Conservation (phyloP, 2,329 filamentous ascomycete genomes). For the Cladosporium sp. region DNA sequence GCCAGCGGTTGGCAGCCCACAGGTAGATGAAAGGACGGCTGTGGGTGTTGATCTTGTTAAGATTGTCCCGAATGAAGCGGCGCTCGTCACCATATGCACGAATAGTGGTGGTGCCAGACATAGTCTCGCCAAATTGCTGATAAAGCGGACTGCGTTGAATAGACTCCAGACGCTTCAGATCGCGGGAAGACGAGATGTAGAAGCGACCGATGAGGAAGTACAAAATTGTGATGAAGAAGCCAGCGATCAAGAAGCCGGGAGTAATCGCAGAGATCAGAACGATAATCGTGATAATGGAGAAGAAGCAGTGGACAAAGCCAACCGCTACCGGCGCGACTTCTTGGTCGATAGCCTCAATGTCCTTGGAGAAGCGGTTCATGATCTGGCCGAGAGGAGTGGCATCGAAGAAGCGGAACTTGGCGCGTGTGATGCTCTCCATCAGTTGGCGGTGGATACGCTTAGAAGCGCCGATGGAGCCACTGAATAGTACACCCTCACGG, state of each 20-base stretch:
- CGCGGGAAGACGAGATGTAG: slow-evolving; percentile 89
- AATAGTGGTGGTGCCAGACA: slow-evolving; percentile 93
- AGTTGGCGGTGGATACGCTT: slow-evolving; percentile 77
- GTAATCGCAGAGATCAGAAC: slow-evolving; percentile 85
- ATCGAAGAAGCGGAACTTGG: slow-evolving; percentile 97
- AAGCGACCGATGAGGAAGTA: slow-evolving; percentile 84
- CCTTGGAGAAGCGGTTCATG: slow-evolving; percentile 98
- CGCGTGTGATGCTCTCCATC: slow-evolving; percentile 76
- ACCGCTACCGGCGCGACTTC: slow-evolving; percentile 93
- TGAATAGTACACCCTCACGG: slow-evolving; percentile 86
- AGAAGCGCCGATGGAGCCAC: slow-evolving; percentile 85
- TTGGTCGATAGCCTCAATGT: slow-evolving; percentile 91
- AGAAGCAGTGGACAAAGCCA: slow-evolving; percentile 65
- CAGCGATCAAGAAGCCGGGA: slow-evolving; percentile 85
- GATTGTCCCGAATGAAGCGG: slow-evolving; percentile 89
- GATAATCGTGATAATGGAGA: slow-evolving; percentile 78
- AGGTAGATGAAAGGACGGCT: slow-evolving; percentile 92
- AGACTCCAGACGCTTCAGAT: slow-evolving; percentile 92
- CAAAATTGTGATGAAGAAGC: slow-evolving; percentile 75
- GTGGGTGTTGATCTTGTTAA: slow-evolving; percentile 83
- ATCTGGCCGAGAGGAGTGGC: slow-evolving; percentile 92
- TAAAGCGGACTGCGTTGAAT: slow-evolving; percentile 92
- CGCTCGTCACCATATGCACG: slow-evolving; percentile 93
- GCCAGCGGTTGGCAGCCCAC: slow-evolving; percentile 96
- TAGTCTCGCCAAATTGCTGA: slow-evolving; percentile 95